phyloP scores from a whole-genome alignment of 2,329 filamentous ascomycete genomes.

The Capronia americana region DNA sequence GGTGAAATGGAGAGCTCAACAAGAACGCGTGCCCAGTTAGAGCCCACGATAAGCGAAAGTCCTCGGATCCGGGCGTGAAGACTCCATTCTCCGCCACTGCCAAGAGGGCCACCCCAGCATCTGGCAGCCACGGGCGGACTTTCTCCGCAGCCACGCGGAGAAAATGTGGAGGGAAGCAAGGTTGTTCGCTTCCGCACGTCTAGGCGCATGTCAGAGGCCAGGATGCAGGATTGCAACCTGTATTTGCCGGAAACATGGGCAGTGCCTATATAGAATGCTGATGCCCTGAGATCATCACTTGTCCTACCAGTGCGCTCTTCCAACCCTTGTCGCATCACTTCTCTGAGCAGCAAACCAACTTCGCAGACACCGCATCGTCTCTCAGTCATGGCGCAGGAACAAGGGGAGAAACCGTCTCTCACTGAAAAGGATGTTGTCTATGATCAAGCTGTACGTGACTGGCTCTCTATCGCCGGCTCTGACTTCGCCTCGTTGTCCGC shows the following conservation, averaged over 20 bases:
- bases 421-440: slow-evolving; percentile 13
- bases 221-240: slow-evolving; percentile 3
- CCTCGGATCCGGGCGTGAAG: slow-evolving; percentile 3
- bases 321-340: background rate
- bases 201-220: slow-evolving; percentile 26
- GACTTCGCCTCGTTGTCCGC: background rate
- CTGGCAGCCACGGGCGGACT: background rate
- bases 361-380: background rate
- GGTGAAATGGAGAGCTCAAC: background rate
- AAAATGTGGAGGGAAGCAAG: slow-evolving; percentile 17
- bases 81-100: slow-evolving; percentile 21
- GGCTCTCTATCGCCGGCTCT: background rate
- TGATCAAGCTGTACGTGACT: slow-evolving; percentile 12
- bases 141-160: slow-evolving; percentile 12
- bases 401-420: slow-evolving; percentile 6
- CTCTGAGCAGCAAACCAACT: background rate
- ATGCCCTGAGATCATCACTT: slow-evolving; percentile 3
- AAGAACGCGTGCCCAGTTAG: slow-evolving; percentile 5
- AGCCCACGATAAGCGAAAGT: background rate
- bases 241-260: background rate
- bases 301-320: background rate
- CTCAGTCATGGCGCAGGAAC: slow-evolving; percentile 8
- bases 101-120: slow-evolving; percentile 1
- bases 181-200: slow-evolving; percentile 14
- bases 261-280: slow-evolving; percentile 8